A percentile compares a stretch with the other conserved stretches of the same genome.
Conservation (phyloP, 2,329 filamentous ascomycete species). For the Aspergillus quadricinctus region DNA sequence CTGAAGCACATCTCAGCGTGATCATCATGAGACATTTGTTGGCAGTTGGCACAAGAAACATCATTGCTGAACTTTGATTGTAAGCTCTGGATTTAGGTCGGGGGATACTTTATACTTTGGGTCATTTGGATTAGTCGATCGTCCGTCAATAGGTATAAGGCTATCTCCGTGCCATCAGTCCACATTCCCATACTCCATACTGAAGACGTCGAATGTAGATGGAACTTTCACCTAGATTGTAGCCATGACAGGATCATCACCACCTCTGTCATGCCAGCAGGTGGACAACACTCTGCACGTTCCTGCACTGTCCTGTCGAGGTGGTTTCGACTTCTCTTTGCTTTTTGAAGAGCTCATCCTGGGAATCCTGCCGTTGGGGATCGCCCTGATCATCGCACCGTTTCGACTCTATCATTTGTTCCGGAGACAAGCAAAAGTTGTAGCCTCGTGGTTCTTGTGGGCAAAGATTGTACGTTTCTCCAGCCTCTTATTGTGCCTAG, state of each 20-base stretch:
- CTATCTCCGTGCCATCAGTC: not conserved
- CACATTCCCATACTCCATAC: conserved; percentile 9
- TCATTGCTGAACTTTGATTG: not conserved
- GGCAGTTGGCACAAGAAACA: not conserved
- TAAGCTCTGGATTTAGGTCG: not conserved
- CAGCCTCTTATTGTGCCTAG: not conserved
- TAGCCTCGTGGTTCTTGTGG: conserved; percentile 25
- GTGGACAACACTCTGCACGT: conserved; percentile 34
- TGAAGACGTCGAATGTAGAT: conserved; percentile 16
- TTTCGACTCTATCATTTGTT: conserved; percentile 34
- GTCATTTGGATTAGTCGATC: not conserved
- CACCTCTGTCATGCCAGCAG: conserved; percentile 24
- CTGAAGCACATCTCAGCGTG: not conserved
- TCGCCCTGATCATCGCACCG: conserved; percentile 33
- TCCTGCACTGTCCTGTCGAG: conserved; percentile 32
- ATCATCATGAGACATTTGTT: not conserved
- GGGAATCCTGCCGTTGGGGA: conserved; percentile 31
- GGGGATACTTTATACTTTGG: not conserved
- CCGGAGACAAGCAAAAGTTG: conserved; percentile 33
- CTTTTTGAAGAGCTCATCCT: conserved; percentile 45
- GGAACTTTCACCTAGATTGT: conserved; percentile 9
- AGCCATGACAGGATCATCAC: conserved; percentile 26
- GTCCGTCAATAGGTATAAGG: not conserved
- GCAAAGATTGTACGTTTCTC: conserved; percentile 33
- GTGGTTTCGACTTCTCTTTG: conserved; percentile 43